Conservation (phyloP, 495 filamentous ascomycete genomes). For the Parathielavia hyrcaniae region DNA sequence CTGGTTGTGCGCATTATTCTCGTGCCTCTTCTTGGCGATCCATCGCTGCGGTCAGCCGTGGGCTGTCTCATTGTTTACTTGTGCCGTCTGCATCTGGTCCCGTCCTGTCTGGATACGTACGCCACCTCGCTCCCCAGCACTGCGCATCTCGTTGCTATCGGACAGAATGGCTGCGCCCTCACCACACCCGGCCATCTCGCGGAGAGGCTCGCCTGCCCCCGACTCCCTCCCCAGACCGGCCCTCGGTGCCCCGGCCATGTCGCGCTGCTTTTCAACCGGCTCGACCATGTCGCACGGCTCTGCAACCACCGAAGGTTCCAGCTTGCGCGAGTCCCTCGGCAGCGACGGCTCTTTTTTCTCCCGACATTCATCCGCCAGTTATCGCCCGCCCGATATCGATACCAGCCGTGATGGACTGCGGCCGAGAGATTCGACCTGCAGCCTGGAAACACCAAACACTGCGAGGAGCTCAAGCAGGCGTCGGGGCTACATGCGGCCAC, state of each 20-base stretch:
- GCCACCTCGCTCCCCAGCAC: not conserved
- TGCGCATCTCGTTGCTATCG: not conserved
- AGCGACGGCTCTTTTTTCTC: slow-evolving; percentile 48
- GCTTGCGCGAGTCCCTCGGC: slow-evolving; percentile 44
- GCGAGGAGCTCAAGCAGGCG: slow-evolving; percentile 48
- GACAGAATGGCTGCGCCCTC: slow-evolving; percentile 34
- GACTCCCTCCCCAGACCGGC: slow-evolving; percentile 61
- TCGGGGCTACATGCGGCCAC: slow-evolving; percentile 83
- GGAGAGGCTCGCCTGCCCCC: slow-evolving; percentile 55
- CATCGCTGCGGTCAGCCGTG: not conserved
- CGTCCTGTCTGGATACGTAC: not conserved
- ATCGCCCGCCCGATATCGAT: slow-evolving; percentile 34
- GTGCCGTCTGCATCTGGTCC: not conserved
- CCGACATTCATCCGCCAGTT: slow-evolving; percentile 47
- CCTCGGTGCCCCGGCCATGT: slow-evolving; percentile 57
- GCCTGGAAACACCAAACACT: slow-evolving; percentile 12
- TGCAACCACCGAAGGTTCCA: slow-evolving; percentile 53
- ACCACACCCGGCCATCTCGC: slow-evolving; percentile 33
- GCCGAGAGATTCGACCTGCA: slow-evolving; percentile 45
- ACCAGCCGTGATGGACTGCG: slow-evolving; percentile 40
- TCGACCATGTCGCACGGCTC: slow-evolving; percentile 57
- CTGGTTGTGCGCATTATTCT: not conserved
- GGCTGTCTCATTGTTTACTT: slow-evolving; percentile 15
- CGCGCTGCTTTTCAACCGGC: slow-evolving; percentile 67
- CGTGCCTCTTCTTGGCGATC: not conserved